Evolutionary conservation across 2,329 filamentous ascomycete genomes (phyloP).

Genomic region (Ustilaginoidea virens): DNA sequence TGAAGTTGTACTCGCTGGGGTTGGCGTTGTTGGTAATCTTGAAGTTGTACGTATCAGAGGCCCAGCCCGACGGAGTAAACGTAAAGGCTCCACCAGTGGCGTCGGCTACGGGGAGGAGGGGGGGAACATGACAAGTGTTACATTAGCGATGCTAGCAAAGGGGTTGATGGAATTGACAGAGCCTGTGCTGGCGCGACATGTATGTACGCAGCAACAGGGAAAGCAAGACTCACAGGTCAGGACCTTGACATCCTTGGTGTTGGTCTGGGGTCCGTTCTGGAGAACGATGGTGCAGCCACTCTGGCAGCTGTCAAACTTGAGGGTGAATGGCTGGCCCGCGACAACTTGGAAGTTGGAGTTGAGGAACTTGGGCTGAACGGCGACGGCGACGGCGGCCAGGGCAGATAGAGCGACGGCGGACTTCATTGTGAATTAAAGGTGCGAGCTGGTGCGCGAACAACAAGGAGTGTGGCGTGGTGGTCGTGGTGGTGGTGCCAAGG

Average conservation of each 20-base stretch:
- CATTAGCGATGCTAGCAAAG: too few relatives aligned
- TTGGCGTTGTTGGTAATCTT: slow-evolving; percentile 15
- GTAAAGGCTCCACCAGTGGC: slow-evolving; percentile 12
- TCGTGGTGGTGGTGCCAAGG: too few relatives aligned
- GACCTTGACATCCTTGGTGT: slow-evolving; percentile 15
- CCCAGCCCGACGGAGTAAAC: slow-evolving; percentile 13
- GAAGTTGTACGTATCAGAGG: slow-evolving; percentile 19
- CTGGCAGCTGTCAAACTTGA: slow-evolving; percentile 17
- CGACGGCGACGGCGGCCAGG: slow-evolving; percentile 13
- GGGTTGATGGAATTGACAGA: too few relatives aligned
- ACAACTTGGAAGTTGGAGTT: slow-evolving; percentile 15
- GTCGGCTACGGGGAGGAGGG: too few relatives aligned
- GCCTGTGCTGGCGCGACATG: too few relatives aligned
- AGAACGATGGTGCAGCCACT: slow-evolving; percentile 19
- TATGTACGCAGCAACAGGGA: not conserved
- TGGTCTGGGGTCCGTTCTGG: slow-evolving; percentile 14
- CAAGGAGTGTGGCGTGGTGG: too few relatives aligned
- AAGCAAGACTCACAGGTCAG: slow-evolving; percentile 15
- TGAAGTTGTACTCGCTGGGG: slow-evolving; percentile 16
- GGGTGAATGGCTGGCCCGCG: slow-evolving; percentile 16
- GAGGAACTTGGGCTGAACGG: slow-evolving; percentile 16
- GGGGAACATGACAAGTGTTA: too few relatives aligned
- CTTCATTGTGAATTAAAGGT: slow-evolving; percentile 18
- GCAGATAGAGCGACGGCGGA: slow-evolving; percentile 16
- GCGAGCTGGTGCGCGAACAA: too few relatives aligned